Conservation (phyloP, 495 filamentous ascomycete genomes). For the Cercophora samala region DNA sequence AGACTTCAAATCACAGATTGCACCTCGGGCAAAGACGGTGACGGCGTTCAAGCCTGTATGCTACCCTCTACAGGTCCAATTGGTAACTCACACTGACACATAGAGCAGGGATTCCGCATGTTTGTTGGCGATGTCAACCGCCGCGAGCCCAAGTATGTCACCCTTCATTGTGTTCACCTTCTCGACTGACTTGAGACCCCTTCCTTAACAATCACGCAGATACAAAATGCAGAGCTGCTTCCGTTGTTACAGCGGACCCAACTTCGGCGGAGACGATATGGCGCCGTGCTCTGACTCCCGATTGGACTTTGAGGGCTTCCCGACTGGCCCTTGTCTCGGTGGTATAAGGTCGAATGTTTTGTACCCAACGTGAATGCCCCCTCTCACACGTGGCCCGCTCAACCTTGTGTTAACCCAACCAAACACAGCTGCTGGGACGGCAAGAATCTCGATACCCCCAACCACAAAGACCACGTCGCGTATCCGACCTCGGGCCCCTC, state of each 20-base stretch:
- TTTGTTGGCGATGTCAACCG: slow-evolving; percentile 35
- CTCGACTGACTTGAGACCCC: too few relatives aligned
- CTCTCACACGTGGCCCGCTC: background rate
- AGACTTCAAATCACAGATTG: too few relatives aligned
- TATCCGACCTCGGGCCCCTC: slow-evolving; percentile 36
- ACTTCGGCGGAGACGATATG: slow-evolving; percentile 40
- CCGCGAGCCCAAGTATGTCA: slow-evolving; percentile 25
- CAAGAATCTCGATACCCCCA: slow-evolving; percentile 36
- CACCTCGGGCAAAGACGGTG: slow-evolving; percentile 37
- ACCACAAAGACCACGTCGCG: slow-evolving; percentile 44
- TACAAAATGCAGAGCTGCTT: slow-evolving; percentile 42
- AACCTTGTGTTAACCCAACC: background rate
- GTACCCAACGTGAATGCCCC: slow-evolving; percentile 38
- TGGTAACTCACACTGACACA: background rate
- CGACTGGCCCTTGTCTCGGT: slow-evolving; percentile 30
- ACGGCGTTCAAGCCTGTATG: slow-evolving; percentile 46
- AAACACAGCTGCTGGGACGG: slow-evolving; percentile 40
- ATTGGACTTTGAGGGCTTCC: slow-evolving; percentile 37
- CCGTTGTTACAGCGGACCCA: slow-evolving; percentile 41
- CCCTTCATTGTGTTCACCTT: too few relatives aligned
- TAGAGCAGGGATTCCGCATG: slow-evolving; percentile 36
- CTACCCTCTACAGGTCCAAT: background rate
- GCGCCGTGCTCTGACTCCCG: slow-evolving; percentile 33
- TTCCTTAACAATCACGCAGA: too few relatives aligned
- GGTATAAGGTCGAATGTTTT: slow-evolving; percentile 46